phyloP scores from a whole-genome alignment of 1,139 yeast species.

The Saccharomycopsis crataegensis region DNA sequence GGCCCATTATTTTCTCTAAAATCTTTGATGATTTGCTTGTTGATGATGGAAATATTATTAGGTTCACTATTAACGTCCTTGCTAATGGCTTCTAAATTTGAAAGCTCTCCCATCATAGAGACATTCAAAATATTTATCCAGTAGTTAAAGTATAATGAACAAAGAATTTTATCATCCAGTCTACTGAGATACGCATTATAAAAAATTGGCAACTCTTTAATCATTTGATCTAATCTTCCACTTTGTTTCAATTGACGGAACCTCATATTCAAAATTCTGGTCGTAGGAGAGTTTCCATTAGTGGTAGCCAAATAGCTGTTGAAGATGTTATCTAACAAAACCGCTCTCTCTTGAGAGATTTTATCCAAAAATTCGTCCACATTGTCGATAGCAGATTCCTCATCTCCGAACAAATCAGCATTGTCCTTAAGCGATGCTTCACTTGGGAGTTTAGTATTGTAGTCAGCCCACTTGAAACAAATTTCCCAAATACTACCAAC shows the following conservation, averaged over 20 bases:
- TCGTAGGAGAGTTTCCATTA: not conserved
- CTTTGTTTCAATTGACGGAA: slow-evolving; percentile 1
- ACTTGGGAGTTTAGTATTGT: slow-evolving; percentile 13
- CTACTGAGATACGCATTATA: slow-evolving; percentile 7
- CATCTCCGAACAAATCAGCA: not conserved
- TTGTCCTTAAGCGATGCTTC: not conserved
- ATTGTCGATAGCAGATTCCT: not conserved
- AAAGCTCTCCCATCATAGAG: slow-evolving; percentile 2
- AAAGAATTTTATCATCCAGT: not conserved
- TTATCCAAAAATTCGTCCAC: not conserved
- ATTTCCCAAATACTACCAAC: slow-evolving; percentile 6
- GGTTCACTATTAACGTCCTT: not conserved
- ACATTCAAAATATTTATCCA: slow-evolving; percentile 4
- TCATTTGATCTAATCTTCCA: slow-evolving; percentile 5
- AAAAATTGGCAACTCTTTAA: slow-evolving; percentile 14
- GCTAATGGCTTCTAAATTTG: not conserved
- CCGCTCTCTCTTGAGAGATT: not conserved
- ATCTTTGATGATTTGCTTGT: not conserved
- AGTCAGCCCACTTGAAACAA: slow-evolving; percentile 14
- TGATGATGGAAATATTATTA: not conserved
- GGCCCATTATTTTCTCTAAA: slow-evolving; percentile 5
- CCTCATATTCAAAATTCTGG: not conserved
- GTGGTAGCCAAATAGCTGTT: not conserved
- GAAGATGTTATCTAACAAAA: slow-evolving; percentile 14
- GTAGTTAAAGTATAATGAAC: slow-evolving; percentile 2